A percentile compares a stretch with the other conserved stretches of the same genome.
Evolutionary conservation across 306 rosid species (phyloP).

Genomic region (Trifolium dubium): DNA sequence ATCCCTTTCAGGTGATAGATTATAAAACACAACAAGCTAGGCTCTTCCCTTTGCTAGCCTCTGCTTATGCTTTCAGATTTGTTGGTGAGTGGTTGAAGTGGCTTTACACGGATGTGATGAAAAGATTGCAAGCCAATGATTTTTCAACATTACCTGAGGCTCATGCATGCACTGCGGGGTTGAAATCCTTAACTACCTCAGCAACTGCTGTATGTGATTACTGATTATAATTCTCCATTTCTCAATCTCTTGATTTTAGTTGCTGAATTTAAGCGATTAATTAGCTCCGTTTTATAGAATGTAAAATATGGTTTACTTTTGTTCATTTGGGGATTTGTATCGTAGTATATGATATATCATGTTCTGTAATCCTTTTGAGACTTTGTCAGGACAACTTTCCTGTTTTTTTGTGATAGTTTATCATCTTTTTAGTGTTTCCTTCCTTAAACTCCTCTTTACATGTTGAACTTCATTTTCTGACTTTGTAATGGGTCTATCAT

Average conservation of each 20-base stretch:
- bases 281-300: constrained; percentile 27
- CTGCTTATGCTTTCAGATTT: constrained; percentile 97
- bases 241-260: constrained; percentile 24
- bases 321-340: background rate
- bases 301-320: constrained; percentile 11
- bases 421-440: constrained; percentile 15
- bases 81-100: constrained; percentile 98
- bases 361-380: too few species aligned
- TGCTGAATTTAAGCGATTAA: constrained; percentile 13
- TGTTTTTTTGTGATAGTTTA: constrained; percentile 10
- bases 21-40: constrained; percentile 96
- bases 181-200: constrained; percentile 94
- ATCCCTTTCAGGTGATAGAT: constrained; percentile 73
- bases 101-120: constrained; percentile 91
- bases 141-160: constrained; percentile 96
- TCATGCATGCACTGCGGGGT: constrained; percentile 99
- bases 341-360: constrained; percentile 12
- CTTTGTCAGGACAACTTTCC: background rate
- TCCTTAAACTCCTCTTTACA: constrained; percentile 1
- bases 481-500: constrained; percentile 16
- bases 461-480: constrained; percentile 32
- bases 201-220: constrained; percentile 83
- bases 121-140: constrained; percentile 78
- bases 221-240: constrained; percentile 31
- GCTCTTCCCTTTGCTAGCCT: constrained; percentile 97